A percentile compares a stretch with the other conserved stretches of the same genome.
phyloP scores from a whole-genome alignment of 495 filamentous ascomycete genomes.

The Friedmanniomyces simplex region DNA sequence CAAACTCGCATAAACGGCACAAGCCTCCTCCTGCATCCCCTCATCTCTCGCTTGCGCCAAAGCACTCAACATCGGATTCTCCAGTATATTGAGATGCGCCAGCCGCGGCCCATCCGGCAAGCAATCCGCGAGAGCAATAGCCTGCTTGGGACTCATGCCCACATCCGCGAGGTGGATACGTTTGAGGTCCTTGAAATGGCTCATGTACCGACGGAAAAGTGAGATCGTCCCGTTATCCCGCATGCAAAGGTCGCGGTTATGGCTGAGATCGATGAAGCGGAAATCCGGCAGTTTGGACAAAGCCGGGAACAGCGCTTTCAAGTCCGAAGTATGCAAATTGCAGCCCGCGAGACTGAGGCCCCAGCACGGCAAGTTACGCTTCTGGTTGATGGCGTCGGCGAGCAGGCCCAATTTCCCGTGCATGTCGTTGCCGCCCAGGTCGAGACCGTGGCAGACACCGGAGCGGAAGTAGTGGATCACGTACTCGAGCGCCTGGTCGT shows the following conservation, averaged over 20 bases:
- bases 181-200: slow-evolving; percentile 68
- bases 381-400: slow-evolving; percentile 48
- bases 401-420: slow-evolving; percentile 59
- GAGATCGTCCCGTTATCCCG: slow-evolving; percentile 49
- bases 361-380: slow-evolving; percentile 49
- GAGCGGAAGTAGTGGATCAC: slow-evolving; percentile 62
- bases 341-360: slow-evolving; percentile 84
- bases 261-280: slow-evolving; percentile 81
- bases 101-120: slow-evolving; percentile 73
- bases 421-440: slow-evolving; percentile 85
- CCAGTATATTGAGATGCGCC: slow-evolving; percentile 78
- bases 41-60: slow-evolving; percentile 61
- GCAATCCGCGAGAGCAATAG: slow-evolving; percentile 79
- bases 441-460: slow-evolving; percentile 75
- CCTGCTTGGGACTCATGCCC: slow-evolving; percentile 73
- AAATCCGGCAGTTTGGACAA: slow-evolving; percentile 62
- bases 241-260: slow-evolving; percentile 74
- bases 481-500: slow-evolving; percentile 60
- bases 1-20: slow-evolving; percentile 83
- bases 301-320: slow-evolving; percentile 67
- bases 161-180: slow-evolving; percentile 83
- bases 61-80: slow-evolving; percentile 61
- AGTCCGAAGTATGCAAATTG: slow-evolving; percentile 57
- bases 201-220: slow-evolving; percentile 70
- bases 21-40: slow-evolving; percentile 70